phyloP scores from a whole-genome alignment of 2,329 filamentous ascomycete species.

The Aspergillus sp. region DNA sequence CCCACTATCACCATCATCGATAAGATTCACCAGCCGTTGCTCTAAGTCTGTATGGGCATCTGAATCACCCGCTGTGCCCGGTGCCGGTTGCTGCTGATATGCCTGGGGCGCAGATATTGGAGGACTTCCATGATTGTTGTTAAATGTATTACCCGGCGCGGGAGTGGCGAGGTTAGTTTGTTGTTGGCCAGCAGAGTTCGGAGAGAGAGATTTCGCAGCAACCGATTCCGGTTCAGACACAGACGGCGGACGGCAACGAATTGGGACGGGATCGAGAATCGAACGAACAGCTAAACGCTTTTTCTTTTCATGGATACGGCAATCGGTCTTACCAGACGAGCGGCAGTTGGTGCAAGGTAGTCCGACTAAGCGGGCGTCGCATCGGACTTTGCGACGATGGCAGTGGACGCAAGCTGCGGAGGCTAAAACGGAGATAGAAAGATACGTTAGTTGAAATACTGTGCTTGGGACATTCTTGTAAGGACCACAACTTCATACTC shows the following conservation, averaged over 20 bases:
- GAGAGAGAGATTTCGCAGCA: conserved; percentile 14
- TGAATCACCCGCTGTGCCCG: conserved; percentile 29
- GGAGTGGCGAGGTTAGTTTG: conserved; percentile 1
- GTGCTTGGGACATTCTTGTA: not conserved
- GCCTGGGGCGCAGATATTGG: conserved; percentile 14
- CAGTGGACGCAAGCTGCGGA: conserved; percentile 45
- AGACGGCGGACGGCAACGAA: conserved; percentile 34
- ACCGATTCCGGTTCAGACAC: conserved; percentile 14
- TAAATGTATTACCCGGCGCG: conserved; percentile 2
- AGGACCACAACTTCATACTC: conserved; percentile 18
- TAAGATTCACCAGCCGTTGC: conserved; percentile 45
- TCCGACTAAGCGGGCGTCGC: conserved; percentile 44
- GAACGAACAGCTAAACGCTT: conserved; percentile 39
- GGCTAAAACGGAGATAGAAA: conserved; percentile 16
- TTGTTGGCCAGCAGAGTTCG: conserved; percentile 11
- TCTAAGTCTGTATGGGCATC: conserved; percentile 38
- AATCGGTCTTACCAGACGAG: conserved; percentile 36
- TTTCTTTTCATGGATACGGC: conserved; percentile 46
- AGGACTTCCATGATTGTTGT: conserved; percentile 11
- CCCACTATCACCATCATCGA: conserved; percentile 43
- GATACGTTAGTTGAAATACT: not conserved
- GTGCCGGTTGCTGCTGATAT: conserved; percentile 17
- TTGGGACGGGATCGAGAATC: conserved; percentile 41
- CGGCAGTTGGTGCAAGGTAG: conserved; percentile 46
- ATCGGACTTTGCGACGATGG: conserved; percentile 47